Base-by-base conservation (phyloP, 2,329 filamentous ascomycete genomes). In the Cordyceps tenuipes region DNA sequence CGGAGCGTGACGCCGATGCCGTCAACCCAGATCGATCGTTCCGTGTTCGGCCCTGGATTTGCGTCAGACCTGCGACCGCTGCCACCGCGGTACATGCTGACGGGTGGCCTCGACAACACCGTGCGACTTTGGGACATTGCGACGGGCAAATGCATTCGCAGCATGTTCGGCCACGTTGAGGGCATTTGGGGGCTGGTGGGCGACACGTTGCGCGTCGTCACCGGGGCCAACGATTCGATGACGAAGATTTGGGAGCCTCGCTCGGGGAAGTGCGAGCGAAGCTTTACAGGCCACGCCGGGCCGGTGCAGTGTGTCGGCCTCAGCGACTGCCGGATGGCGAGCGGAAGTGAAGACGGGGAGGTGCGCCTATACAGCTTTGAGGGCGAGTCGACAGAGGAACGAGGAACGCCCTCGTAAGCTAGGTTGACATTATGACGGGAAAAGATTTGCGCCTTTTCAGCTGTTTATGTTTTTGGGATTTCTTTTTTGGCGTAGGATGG, bases 161-260 rank as follows among this genome's bases (percentile, higher is more conserved):
- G 91, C 36, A 96, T 97, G 78, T 99, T 97, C 70, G 94, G 94
- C 0, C 94, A 99, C 68, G 83, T 99, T 23, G 94, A 99, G 72
- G 94, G 94, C 36, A 88, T 99, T 21, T 99, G 94, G 94, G 89
- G 90, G 6, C 80, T 99, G 3, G 90, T 89, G 0, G 93, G 90
- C 3, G 93, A 97, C 73, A 92, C 89, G 1, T 77, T 97, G 21
- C 85, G 94, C 12, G 85, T 96, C 17, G 91, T 97, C 15, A 91
- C 88, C 19, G 93, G 92, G 0, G 89, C 90, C 12, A 91, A 97
- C 72, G 94, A 99, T 73, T 87, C 90, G 47, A 95, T 93, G 85
- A 89, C 96, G 67, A 97, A 97, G 77, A 72, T 82, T 36, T 99
- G 94, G 94, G 93, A 97, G 74, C 89, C 93, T 17, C 80, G 91